phyloP scores from a whole-genome alignment of 768 basidiomycete species.

The Calocybe cyanea region DNA sequence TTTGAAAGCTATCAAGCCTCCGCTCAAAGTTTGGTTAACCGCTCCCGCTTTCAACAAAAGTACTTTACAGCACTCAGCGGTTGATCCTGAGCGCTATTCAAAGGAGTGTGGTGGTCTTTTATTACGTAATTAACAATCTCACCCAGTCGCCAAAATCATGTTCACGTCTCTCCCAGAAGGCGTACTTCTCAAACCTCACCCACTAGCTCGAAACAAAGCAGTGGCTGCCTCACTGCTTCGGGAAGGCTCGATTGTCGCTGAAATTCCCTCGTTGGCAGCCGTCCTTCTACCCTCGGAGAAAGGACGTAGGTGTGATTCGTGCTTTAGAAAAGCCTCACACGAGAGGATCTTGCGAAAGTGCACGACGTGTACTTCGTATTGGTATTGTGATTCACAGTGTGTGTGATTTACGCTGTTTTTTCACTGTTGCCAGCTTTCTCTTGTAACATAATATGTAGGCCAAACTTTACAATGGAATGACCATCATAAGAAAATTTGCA shows the following conservation, averaged over 20 bases:
- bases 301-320: conserved; percentile 63
- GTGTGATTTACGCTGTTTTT: conserved; percentile 19
- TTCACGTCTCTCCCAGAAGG: conserved; percentile 2
- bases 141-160: conserved; percentile 1
- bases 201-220: conserved; percentile 47
- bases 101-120: too few species aligned
- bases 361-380: conserved; percentile 64
- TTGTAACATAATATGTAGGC: conserved; percentile 36
- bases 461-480: conserved; percentile 65
- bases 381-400: conserved; percentile 72
- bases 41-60: too few species aligned
- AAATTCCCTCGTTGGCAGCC: conserved; percentile 40
- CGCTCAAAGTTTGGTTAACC: too few species aligned
- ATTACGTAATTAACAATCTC: too few species aligned
- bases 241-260: conserved; percentile 49
- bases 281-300: conserved; percentile 55
- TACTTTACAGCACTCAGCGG: too few species aligned
- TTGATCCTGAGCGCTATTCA: too few species aligned
- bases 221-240: conserved; percentile 34
- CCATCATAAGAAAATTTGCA: conserved; percentile 71
- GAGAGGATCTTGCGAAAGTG: conserved; percentile 46
- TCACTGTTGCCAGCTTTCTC: conserved; percentile 2
- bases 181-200: conserved; percentile 39
- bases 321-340: conserved; percentile 37
- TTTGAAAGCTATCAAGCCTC: too few species aligned